Conservation (phyloP, 148 eudicot genomes). For the Selenicereus undatus region DNA sequence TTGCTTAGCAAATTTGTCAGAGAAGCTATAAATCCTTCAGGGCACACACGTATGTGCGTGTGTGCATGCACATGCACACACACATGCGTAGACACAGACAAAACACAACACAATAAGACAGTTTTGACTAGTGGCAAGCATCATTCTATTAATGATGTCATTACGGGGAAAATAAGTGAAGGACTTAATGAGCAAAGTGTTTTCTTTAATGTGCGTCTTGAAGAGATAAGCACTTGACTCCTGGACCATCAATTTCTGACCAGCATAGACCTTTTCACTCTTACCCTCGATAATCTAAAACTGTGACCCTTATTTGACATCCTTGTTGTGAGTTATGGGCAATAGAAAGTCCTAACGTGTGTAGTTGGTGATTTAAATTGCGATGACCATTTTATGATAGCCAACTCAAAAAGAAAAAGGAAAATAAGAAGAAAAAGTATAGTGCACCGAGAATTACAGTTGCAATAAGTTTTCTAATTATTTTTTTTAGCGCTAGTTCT, state of each 20-base stretch:
- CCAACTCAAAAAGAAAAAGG: neutral
- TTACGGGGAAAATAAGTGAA: too few species aligned
- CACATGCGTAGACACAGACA: too few species aligned
- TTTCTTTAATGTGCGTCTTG: neutral
- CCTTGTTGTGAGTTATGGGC: neutral
- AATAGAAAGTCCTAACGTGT: too few species aligned
- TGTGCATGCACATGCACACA: neutral
- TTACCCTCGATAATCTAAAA: neutral
- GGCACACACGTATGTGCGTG: too few species aligned
- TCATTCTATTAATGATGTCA: too few species aligned
- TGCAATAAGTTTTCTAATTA: neutral
- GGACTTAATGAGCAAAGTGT: neutral
- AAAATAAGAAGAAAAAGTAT: neutral
- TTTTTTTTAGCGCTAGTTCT: neutral
- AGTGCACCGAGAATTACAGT: neutral
- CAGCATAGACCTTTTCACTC: neutral
- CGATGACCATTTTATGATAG: neutral
- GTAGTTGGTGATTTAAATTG: neutral
- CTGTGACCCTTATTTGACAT: neutral
- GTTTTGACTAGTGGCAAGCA: too few species aligned
- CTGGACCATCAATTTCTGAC: neutral
- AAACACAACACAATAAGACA: too few species aligned
- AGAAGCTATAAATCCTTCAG: neutral
- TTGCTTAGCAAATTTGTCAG: neutral
- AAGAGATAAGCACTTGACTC: neutral